Evolutionary conservation across 345 rosid species (phyloP).

Genomic region (Lagerstroemia speciosa): DNA sequence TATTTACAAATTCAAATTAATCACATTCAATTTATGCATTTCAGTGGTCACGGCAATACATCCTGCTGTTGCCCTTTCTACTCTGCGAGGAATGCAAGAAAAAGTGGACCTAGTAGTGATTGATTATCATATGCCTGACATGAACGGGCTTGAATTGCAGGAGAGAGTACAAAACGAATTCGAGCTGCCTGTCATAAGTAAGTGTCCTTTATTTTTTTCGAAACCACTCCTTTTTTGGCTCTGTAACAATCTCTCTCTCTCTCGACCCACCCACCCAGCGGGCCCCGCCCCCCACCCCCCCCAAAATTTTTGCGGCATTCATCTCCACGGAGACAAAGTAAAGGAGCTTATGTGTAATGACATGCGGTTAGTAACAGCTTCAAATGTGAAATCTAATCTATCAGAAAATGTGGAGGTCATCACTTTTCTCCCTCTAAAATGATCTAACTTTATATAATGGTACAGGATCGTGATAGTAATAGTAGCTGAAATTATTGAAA

Average conservation of each 20-base stretch:
- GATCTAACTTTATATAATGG: no score
- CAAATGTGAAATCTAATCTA: no score
- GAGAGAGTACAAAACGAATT: slow-evolving; percentile 32
- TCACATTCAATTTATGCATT: slow-evolving; percentile 1
- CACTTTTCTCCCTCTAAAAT: no score
- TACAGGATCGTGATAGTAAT: no score
- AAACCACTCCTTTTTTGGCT: not conserved
- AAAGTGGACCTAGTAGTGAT: slow-evolving; percentile 48
- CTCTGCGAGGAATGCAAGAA: slow-evolving; percentile 19
- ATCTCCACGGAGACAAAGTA: no score
- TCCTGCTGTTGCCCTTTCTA: slow-evolving; percentile 41
- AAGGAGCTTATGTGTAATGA: not conserved
- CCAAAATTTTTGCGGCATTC: not conserved
- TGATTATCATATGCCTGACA: slow-evolving; percentile 60
- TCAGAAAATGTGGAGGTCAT: no score
- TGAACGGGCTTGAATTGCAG: slow-evolving; percentile 57
- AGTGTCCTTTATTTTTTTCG: slow-evolving; percentile 5
- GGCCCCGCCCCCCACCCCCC: no score
- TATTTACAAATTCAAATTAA: not conserved
- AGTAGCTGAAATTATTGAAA: no score
- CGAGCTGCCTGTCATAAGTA: slow-evolving; percentile 55
- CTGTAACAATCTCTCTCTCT: no score
- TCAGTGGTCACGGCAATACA: slow-evolving; percentile 31
- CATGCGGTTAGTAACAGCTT: no score
- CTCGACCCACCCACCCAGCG: no score